These are phyloP conservation scores for Alternaria alternata DNA, from an alignment of 2,329 filamentous ascomycete genomes.

Conservation along the genomic window DNA sequence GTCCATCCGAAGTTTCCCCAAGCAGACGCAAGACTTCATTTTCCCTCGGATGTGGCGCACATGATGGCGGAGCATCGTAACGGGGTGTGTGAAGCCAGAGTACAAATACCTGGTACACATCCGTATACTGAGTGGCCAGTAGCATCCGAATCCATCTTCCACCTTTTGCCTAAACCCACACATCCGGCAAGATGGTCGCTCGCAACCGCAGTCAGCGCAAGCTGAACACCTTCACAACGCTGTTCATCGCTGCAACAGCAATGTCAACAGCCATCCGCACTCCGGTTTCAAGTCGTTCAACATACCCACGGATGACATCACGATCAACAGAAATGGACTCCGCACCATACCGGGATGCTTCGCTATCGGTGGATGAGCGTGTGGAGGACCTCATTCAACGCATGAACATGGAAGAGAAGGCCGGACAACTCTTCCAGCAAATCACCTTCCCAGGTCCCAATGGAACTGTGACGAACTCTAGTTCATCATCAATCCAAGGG, in stretches of 20 bases:
- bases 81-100: conserved; percentile 1
- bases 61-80: conserved; percentile 1
- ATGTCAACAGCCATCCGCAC: conserved; percentile 20
- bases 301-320: conserved; percentile 7
- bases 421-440: conserved; percentile 58
- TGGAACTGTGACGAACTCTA: conserved; percentile 44
- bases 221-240: conserved; percentile 22
- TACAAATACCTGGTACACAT: conserved; percentile 19
- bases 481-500: conserved; percentile 45
- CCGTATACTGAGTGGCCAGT: neutral
- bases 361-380: conserved; percentile 55
- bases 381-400: conserved; percentile 56
- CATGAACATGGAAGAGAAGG: conserved; percentile 61
- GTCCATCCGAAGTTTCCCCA: conserved; percentile 14
- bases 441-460: conserved; percentile 46
- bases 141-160: neutral
- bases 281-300: conserved; percentile 7
- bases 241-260: conserved; percentile 25
- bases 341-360: conserved; percentile 49
- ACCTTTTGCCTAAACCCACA: conserved; percentile 3
- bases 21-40: conserved; percentile 4
- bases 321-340: conserved; percentile 20
- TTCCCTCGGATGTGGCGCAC: conserved; percentile 14
- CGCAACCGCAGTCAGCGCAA: conserved; percentile 19
- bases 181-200: conserved; percentile 17